Base-by-base conservation (phyloP, 2,329 filamentous ascomycete species). In the Monilinia fructicola region DNA sequence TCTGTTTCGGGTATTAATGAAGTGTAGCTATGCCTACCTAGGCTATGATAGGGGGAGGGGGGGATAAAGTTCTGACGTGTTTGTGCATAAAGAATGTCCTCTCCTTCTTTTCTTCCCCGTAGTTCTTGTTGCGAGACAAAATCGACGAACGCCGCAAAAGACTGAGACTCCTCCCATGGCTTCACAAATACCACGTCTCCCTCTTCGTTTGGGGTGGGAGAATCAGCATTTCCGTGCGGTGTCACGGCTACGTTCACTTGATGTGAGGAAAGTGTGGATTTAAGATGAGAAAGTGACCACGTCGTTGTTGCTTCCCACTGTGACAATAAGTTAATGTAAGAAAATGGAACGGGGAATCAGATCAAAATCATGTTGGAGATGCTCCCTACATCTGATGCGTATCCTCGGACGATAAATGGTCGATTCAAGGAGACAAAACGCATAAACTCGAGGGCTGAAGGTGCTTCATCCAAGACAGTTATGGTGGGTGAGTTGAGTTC, bases 391-490 rank as follows among this genome's bases (percentile, higher is more conserved):
- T 82, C 77, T 0, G 74, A 74, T 1, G 89, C 89, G 3, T 83
- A 90, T 11, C 82, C 79, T 48, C 89, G 83, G 38, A 93, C 80
- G 3, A 94, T 84, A 72, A 94, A 93, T 0, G 91, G 91, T 1
- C 86, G 84, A 75, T 94, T 95, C 46, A 81, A 83, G 21, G 89
- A 83, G 26, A 93, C 90, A 77, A 87, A 89, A 73, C 90, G 85
- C 87, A 93, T 90, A 75, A 94, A 94, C 74, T 93, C 89, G 7
- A 95, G 83, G 0, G 91, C 85, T 38, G 87, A 90, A 4, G 91
- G 91, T 59, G 89, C 85, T 53, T 84, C 80, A 18, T 80, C 54
- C 3, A 93, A 81, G 71, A 87, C 86, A 55, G 90, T 84, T 66
- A 93, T 81, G 21, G 74, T 72, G 28, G 79, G 76, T 66, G 82